Conservation (phyloP, 768 basidiomycete genomes). For the Lactarius quietus region DNA sequence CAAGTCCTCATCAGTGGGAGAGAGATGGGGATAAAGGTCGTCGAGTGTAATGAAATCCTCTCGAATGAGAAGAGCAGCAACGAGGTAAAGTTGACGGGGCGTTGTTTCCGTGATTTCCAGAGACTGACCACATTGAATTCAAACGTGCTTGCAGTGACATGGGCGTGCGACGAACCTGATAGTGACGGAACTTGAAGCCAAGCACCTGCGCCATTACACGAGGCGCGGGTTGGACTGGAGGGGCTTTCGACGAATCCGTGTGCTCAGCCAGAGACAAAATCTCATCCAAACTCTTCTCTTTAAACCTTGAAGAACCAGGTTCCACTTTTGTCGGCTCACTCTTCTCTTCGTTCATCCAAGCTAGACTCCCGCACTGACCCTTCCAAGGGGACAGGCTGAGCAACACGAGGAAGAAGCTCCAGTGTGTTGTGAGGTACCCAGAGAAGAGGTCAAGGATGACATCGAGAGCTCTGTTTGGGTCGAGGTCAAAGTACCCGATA, state of each 20-base stretch:
- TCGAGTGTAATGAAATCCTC: conserved; percentile 85
- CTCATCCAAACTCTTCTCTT: conserved; percentile 64
- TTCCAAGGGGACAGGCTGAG: conserved; percentile 85
- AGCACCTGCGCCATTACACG: conserved; percentile 84
- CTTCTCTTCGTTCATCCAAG: conserved; percentile 19
- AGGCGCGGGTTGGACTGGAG: conserved; percentile 37
- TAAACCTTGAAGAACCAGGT: conserved; percentile 36
- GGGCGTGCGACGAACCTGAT: conserved; percentile 56
- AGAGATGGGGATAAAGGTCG: conserved; percentile 88
- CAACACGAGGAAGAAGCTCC: conserved; percentile 84
- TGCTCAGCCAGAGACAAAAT: conserved; percentile 55
- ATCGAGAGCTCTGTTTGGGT: conserved; percentile 92
- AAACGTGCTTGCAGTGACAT: conserved; percentile 8
- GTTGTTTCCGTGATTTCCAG: conserved; percentile 56
- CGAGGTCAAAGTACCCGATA: conserved; percentile 94
- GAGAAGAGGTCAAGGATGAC: conserved; percentile 90
- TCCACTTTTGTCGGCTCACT: conserved; percentile 13
- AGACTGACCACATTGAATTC: conserved; percentile 39
- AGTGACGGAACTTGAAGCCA: conserved; percentile 95
- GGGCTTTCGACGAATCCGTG: conserved; percentile 9
- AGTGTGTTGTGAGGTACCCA: conserved; percentile 75
- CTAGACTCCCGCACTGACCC: conserved; percentile 17
- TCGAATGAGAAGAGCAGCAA: conserved; percentile 83
- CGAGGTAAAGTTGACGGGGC: conserved; percentile 72
- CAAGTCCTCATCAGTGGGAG: conserved; percentile 78